Evolutionary conservation across 352 stramenopile genomes (phyloP).

Genomic region (Phytophthora meadii): DNA sequence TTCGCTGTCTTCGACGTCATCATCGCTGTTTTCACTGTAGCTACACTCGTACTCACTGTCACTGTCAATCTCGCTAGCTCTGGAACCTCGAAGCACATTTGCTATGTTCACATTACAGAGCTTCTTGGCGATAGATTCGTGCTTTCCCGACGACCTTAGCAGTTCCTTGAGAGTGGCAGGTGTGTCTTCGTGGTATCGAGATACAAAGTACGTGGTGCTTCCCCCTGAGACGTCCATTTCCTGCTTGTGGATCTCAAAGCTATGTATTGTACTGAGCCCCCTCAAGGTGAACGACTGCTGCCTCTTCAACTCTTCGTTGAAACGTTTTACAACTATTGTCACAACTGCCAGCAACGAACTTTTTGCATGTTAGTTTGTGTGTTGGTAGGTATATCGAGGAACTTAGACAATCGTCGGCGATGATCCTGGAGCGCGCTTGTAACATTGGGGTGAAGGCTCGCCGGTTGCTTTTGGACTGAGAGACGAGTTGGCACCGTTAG

Average conservation of each 20-base stretch:
- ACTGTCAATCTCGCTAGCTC: slow-evolving; percentile 24
- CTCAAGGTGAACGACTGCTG: slow-evolving; percentile 10
- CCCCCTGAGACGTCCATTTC: slow-evolving; percentile 11
- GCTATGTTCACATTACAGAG: background rate
- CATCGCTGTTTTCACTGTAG: slow-evolving; percentile 24
- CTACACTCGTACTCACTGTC: slow-evolving; percentile 29
- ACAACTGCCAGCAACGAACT: slow-evolving; percentile 2
- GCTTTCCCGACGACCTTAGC: slow-evolving; percentile 13
- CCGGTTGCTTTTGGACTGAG: slow-evolving; percentile 39
- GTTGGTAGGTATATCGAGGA: slow-evolving; percentile 4
- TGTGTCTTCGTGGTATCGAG: slow-evolving; percentile 23
- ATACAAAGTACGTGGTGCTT: slow-evolving; percentile 16
- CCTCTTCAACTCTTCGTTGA: slow-evolving; percentile 13
- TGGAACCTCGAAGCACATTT: background rate
- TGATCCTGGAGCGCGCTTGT: slow-evolving; percentile 63
- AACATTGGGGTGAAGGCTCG: slow-evolving; percentile 49
- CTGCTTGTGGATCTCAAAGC: slow-evolving; percentile 1
- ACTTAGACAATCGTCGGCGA: slow-evolving; percentile 47
- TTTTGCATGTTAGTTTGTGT: background rate
- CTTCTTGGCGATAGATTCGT: background rate
- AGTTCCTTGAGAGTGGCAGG: slow-evolving; percentile 27
- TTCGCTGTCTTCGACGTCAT: slow-evolving; percentile 27
- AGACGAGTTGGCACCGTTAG: slow-evolving; percentile 16
- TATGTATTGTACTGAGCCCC: slow-evolving; percentile 1
- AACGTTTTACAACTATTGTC: slow-evolving; percentile 7